These are phyloP conservation scores for Suillus placidus DNA, from an alignment of 768 basidiomycete species.

Conservation along the genomic window DNA sequence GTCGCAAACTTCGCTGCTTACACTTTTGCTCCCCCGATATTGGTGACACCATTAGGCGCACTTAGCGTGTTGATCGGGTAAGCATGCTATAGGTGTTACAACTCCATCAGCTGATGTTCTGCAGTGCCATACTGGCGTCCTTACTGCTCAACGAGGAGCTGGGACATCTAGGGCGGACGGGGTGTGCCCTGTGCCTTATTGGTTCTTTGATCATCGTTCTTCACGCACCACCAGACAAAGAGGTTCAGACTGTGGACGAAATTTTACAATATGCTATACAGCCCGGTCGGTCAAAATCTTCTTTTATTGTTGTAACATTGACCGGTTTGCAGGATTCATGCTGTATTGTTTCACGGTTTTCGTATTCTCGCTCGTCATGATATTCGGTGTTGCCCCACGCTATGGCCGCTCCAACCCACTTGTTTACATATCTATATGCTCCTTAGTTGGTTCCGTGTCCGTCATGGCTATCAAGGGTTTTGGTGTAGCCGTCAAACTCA, in stretches of 20 bases:
- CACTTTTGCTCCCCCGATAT: conserved; percentile 95
- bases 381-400: conserved; percentile 80
- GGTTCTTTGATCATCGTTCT: conserved; percentile 95
- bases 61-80: conserved; percentile 96
- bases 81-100: conserved; percentile 27
- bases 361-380: conserved; percentile 83
- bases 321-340: conserved; percentile 71
- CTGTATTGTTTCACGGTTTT: conserved; percentile 87
- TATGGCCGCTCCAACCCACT: conserved; percentile 88
- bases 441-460: conserved; percentile 92
- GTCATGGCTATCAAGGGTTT: conserved; percentile 99
- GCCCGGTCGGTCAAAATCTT: conserved; percentile 61
- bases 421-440: conserved; percentile 96
- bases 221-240: conserved; percentile 96
- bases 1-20: conserved; percentile 95
- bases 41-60: conserved; percentile 98
- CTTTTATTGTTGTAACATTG: conserved; percentile 6
- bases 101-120: conserved; percentile 16
- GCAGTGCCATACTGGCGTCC: conserved; percentile 90
- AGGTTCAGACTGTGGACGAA: conserved; percentile 90
- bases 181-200: conserved; percentile 80
- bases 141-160: conserved; percentile 92
- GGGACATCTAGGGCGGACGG: conserved; percentile 88
- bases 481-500: conserved; percentile 95
- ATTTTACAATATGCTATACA: conserved; percentile 92